Evolutionary conservation across 1,284 basidiomycete species (phyloP).

Genomic region (Boletus sp.): DNA sequence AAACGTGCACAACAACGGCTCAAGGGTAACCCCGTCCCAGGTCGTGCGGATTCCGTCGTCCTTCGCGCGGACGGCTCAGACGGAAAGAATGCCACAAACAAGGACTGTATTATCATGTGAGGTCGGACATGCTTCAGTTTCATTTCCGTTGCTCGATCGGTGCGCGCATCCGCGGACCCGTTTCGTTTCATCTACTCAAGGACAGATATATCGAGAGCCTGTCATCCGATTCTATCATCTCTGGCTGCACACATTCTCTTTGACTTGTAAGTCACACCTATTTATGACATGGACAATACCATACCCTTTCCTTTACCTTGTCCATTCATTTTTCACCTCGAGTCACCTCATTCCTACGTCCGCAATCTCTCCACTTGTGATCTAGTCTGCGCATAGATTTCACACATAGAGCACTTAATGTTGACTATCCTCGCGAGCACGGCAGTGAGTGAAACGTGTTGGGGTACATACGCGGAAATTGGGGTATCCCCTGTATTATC

Average conservation of each 20-base stretch:
- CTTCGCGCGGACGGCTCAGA: slow-evolving; percentile 50
- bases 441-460: slow-evolving; percentile 1
- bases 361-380: slow-evolving; percentile 5
- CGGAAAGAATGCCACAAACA: slow-evolving; percentile 52
- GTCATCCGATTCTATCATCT: slow-evolving; percentile 16
- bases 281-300: slow-evolving; percentile 6
- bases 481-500: slow-evolving; percentile 11
- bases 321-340: slow-evolving; percentile 7
- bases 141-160: slow-evolving; percentile 17
- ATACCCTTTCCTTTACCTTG: slow-evolving; percentile 14
- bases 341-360: slow-evolving; percentile 3
- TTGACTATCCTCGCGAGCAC: slow-evolving; percentile 1
- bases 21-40: slow-evolving; percentile 63
- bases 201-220: slow-evolving; percentile 25
- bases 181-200: slow-evolving; percentile 19
- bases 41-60: slow-evolving; percentile 63
- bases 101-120: slow-evolving; percentile 88
- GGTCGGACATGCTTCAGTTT: slow-evolving; percentile 14
- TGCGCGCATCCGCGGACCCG: slow-evolving; percentile 4
- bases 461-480: slow-evolving; percentile 4
- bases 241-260: slow-evolving; percentile 7
- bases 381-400: slow-evolving; percentile 33
- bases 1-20: slow-evolving; percentile 90
- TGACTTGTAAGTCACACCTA: slow-evolving; percentile 7
- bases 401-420: slow-evolving; percentile 25